Evolutionary conservation across 2,329 filamentous ascomycete genomes (phyloP).

Genomic region (Scedosporium aurantiacum): DNA sequence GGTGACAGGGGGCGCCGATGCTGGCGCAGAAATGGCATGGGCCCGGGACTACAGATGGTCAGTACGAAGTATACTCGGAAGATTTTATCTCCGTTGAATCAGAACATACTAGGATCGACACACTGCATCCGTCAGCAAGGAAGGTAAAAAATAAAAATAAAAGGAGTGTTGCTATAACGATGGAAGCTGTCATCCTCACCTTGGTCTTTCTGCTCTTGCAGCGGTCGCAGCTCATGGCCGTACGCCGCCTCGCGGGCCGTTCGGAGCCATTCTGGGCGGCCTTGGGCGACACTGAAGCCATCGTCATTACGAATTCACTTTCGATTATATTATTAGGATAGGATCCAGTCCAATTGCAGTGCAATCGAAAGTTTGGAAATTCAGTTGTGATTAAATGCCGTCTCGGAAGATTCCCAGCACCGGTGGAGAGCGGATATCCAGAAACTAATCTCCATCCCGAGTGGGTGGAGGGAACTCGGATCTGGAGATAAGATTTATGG

Average conservation of each 20-base stretch:
- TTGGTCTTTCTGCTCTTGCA: conserved; percentile 20
- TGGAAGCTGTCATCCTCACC: conserved; percentile 6
- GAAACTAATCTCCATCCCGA: not conserved
- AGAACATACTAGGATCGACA: conserved; percentile 8
- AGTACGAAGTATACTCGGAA: not conserved
- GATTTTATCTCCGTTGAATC: too few species aligned
- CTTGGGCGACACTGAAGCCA: not conserved
- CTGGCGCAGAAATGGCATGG: conserved; percentile 18
- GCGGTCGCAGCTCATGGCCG: conserved; percentile 19
- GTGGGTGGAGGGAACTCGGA: not conserved
- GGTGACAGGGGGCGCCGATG: conserved; percentile 15
- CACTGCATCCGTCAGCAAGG: conserved; percentile 1
- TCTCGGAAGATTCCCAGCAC: not conserved
- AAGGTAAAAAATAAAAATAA: too few species aligned
- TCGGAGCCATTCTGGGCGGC: not conserved
- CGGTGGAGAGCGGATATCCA: not conserved
- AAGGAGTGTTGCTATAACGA: too few species aligned
- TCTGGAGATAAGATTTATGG: not conserved
- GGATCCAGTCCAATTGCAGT: too few species aligned
- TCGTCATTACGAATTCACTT: not conserved
- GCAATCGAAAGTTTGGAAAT: not conserved
- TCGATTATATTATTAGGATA: not conserved
- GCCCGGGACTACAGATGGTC: conserved; percentile 13
- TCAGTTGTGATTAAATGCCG: not conserved
- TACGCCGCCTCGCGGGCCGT: conserved; percentile 12